Conservation (phyloP, 73 alveolate genomes). For the Tetrahymena borealis region DNA sequence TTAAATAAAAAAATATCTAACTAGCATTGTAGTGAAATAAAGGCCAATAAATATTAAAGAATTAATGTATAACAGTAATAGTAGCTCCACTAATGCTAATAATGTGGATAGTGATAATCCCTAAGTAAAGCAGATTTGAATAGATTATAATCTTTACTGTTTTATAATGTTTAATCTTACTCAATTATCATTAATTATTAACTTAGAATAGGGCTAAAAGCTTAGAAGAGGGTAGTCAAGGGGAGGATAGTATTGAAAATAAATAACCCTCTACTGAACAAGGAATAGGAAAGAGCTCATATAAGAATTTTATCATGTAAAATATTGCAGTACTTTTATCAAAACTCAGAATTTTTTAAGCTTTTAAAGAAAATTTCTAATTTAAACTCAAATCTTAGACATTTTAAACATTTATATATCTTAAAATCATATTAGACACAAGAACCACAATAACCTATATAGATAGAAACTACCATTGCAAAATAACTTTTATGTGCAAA, state of each 20-base stretch:
- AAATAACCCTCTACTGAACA: background rate
- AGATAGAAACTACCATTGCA: background rate
- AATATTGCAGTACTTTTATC: background rate
- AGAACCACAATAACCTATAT: background rate
- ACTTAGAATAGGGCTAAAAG: slow-evolving; percentile 1
- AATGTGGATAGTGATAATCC: background rate
- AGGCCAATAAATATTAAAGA: background rate
- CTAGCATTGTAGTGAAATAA: background rate
- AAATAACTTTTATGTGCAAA: background rate
- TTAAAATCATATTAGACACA: background rate
- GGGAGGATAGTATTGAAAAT: background rate
- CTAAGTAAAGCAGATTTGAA: background rate
- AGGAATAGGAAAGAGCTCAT: background rate
- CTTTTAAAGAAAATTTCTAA: too few relatives aligned
- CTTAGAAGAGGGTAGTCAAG: background rate
- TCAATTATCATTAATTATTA: background rate
- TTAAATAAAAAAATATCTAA: background rate
- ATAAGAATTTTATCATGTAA: background rate
- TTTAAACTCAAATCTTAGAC: too few relatives aligned
- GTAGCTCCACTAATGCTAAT: background rate
- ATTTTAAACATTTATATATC: background rate
- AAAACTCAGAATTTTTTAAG: too few relatives aligned
- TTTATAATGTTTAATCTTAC: background rate
- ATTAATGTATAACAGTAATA: background rate
- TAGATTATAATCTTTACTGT: background rate